Evolutionary conservation across 2,329 filamentous ascomycete species (phyloP), one percentile per base, ranked within the genome.

Genomic region (Monosporascus sp.): DNA sequence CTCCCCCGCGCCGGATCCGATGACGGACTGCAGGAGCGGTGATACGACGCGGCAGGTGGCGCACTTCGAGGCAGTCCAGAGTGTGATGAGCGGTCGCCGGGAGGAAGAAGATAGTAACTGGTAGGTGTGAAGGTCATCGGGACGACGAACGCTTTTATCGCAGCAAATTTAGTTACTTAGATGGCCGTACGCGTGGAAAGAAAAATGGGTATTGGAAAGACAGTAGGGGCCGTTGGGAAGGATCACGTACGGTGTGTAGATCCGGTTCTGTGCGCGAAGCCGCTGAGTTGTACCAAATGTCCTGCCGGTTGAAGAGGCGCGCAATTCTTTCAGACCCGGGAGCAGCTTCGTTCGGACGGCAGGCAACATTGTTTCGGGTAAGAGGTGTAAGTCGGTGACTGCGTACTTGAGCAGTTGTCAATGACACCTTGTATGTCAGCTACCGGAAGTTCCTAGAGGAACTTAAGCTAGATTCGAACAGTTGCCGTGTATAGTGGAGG

Each of bases 21-120:
- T 65, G 35, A 84, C 71, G 11, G 72, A 69, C 14, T 63, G 64
- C 6, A 84, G 49, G 11, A 82, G 65, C 4, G 81, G 81, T 5
- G 70, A 68, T 24, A 84, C 72, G 35, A 67, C 64, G 46, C 71
- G 73, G 65, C 82, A 84, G 17, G 79, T 78, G 5, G 75, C 67
- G 64, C 82, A 84, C 70, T 76, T 84, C 7, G 78, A 79, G 1
- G 81, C 74, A 0, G 80, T 82, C 82, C 81, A 85, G 41, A 84
- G 69, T 1, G 81, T 83, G 52, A 85, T 63, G n/a, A 84, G 75
- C 2, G 82, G 81, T 3, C 68, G 75, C 44, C 76, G 72, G 6
- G 79, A 71, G 6, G 79, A 79, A 2, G 77, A 75, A 3, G 78
- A 80, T 49, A 82, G 70, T n/a, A 78, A 72, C 52, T 81, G 73